Conservation (phyloP, 176 grass and related monocot genomes). For the Musa acuminata region DNA sequence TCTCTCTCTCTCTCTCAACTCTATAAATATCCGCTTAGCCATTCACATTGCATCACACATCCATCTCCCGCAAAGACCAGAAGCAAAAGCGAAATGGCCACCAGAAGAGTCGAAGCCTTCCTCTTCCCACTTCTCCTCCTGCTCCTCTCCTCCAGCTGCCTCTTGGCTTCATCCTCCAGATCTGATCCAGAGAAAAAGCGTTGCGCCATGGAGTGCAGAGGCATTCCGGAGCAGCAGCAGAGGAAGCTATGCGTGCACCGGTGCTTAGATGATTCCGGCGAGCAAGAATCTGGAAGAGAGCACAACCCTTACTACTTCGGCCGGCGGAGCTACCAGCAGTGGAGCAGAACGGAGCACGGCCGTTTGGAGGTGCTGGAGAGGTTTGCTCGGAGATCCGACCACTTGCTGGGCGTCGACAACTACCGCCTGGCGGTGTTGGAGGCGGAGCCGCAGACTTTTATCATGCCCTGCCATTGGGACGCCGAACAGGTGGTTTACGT, state of each 20-base stretch:
- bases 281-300: neutral
- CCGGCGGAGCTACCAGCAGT: slow-evolving; percentile 24
- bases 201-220: neutral
- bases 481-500: slow-evolving; percentile 65
- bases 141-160: neutral
- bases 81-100: neutral
- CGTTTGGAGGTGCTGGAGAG: slow-evolving; percentile 44
- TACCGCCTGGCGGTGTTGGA: slow-evolving; percentile 53
- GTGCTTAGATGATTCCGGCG: neutral
- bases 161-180: neutral
- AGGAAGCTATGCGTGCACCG: neutral
- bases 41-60: no score
- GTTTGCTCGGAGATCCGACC: slow-evolving; percentile 32
- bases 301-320: neutral
- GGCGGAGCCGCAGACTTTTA: slow-evolving; percentile 46
- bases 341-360: slow-evolving; percentile 32
- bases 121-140: neutral
- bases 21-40: no score
- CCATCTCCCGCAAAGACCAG: no score
- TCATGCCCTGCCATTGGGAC: slow-evolving; percentile 62
- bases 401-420: slow-evolving; percentile 33
- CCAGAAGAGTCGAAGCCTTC: neutral
- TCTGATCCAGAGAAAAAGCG: neutral
- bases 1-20: no score
- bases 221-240: neutral